Base-by-base conservation (phyloP, 2,329 filamentous ascomycete species). In the Xylaria polymorpha region DNA sequence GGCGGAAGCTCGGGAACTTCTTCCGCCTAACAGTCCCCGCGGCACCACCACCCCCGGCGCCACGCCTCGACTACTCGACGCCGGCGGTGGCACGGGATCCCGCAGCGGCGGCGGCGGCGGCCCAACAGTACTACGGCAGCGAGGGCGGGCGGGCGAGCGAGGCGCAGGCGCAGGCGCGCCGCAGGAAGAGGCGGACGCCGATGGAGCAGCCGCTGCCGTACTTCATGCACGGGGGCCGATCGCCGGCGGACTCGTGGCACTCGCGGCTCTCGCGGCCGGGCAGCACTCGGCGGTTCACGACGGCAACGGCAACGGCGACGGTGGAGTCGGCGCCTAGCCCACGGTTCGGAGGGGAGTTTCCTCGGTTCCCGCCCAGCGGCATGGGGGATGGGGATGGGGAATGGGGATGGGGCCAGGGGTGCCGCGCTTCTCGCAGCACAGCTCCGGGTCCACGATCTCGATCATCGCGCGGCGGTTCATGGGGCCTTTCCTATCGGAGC, bases 401-500 rank as follows among this genome's bases (percentile, higher is more conserved):
- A 20, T 37, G 8, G 58, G 51, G 3, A n/a, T 41, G n/a, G 41
- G 46, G 8, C 7, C 41, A 1, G 50, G 18, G 2, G 32, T n/a
- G 12, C 44, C 46, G 32, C 12, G 58, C 10, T 39, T 51, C 50
- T 35, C 66, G 5, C 50, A 64, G n/a, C 66, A 68, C 3, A 53
- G 39, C 22, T 68, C 66, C 12, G 46, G 55, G 1, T 68, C 69
- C 18, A 59, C 66, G 0, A 71, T 71, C 25, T 68, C 61, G 4
- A 44, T 69, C 29, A 46, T 69, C 43, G 66, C 66, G 4, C 55
- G 66, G 0, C 57, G 62, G 41, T 64, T 71, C 37, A 60, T 71
- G 37, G 66, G 69, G 3, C 69, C 69, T 6, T 71, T 71, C 44
- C 14, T 70, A 1, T 69, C 66, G 0, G 69, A 71, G 48, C 39